Base-by-base conservation (phyloP, 768 basidiomycete genomes). In the Mycena galopus region DNA sequence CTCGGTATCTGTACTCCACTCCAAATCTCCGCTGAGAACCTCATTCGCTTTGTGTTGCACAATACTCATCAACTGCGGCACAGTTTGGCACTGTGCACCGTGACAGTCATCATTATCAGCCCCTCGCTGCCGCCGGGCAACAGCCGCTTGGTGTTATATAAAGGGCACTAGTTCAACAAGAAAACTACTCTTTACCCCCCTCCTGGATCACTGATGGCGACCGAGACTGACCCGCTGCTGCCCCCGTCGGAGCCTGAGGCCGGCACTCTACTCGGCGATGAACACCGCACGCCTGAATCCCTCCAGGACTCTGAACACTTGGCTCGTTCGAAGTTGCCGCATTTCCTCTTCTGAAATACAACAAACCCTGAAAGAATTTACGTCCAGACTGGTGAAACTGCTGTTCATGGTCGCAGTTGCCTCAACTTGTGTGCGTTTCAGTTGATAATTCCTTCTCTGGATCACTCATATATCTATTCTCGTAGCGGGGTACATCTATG, bases 401-500 rank as follows among this genome's bases (percentile, higher is more conserved):
- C 16, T 66, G 5, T 59, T 50, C 11, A 64, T 71, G n/a, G 57
- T 71, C 5, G 58, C 32, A 1, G 35, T 66, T 17, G 70, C 70
- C 16, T 71, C 70, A 3, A 66, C 51, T 10, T 71, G 63, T 32
- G 70, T 71, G n/a, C 47, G 70, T 33, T 33, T 7, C 4, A 51
- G 5, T 21, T 64, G 9, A 5, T 7, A 30, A 17, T 27, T 9
- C 21, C 19, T n/a, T 64, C 1, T 8, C 16, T n/a, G 44, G 23
- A 4, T 25, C 23, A 59, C 44, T 12, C 3, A 42, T 23, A 21
- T n/a, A 58, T 17, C 8, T 29, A 16, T 30, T 32, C 19, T 7
- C 1, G 21, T 23, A 71, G 70, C 57, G 58, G 2, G 70, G 70
- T 27, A 53, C 66, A 61, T 65, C 57, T 2, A 73, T 73, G 72